These are phyloP conservation scores for Aspergillus latus DNA, from an alignment of 2,329 filamentous ascomycete species.

Conservation along the genomic window DNA sequence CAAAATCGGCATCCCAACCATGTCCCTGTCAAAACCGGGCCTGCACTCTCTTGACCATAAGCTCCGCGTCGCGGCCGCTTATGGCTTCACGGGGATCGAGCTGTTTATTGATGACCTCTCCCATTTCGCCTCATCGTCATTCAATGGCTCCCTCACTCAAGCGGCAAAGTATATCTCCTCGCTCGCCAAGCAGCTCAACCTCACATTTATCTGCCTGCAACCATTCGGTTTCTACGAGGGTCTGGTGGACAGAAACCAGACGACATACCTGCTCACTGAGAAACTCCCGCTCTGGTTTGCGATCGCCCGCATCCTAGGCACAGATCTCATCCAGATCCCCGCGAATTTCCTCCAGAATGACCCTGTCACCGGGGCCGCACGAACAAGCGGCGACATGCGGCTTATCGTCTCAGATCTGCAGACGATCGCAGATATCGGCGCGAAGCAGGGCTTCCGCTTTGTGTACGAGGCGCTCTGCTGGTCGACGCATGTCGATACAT, in stretches of 20 bases:
- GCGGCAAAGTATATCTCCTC: slow-evolving; percentile 47
- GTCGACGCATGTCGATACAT: slow-evolving; percentile 68
- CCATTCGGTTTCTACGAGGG: slow-evolving; percentile 80
- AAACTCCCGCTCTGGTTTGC: slow-evolving; percentile 67
- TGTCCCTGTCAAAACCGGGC: slow-evolving; percentile 72
- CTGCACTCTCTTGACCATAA: slow-evolving; percentile 68
- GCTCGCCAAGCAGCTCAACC: slow-evolving; percentile 41
- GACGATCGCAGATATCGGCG: slow-evolving; percentile 67
- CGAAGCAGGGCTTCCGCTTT: slow-evolving; percentile 60
- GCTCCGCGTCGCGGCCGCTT: slow-evolving; percentile 62
- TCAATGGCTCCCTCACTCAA: slow-evolving; percentile 24
- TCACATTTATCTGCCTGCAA: slow-evolving; percentile 59
- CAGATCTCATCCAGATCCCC: slow-evolving; percentile 72
- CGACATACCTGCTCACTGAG: slow-evolving; percentile 59
- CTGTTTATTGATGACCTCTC: slow-evolving; percentile 39
- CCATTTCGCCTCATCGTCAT: slow-evolving; percentile 28
- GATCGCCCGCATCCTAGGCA: slow-evolving; percentile 62
- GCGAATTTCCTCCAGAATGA: slow-evolving; percentile 61
- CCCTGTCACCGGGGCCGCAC: slow-evolving; percentile 37
- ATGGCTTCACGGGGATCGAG: slow-evolving; percentile 39
- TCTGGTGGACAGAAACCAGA: slow-evolving; percentile 61
- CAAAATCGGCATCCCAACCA: slow-evolving; percentile 66
- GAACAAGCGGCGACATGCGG: slow-evolving; percentile 52
- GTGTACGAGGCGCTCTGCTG: slow-evolving; percentile 73
- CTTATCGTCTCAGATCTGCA: slow-evolving; percentile 63